Conservation (phyloP, 176 grass and related monocot species). For the Aegilops umbellulata region DNA sequence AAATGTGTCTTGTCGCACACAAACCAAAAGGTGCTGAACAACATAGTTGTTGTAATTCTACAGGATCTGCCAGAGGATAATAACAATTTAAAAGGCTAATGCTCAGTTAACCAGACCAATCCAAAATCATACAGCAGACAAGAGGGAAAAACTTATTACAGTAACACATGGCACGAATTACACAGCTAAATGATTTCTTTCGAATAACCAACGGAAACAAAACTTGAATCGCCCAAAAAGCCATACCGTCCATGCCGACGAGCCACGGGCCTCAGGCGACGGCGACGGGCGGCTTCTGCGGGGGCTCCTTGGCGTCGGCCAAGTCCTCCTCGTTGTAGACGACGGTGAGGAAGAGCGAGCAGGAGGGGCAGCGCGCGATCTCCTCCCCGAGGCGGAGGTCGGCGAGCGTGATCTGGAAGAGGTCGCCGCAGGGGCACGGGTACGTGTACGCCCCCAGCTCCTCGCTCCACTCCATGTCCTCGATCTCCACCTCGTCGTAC, state of each 20-base stretch:
- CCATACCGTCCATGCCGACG: conserved; percentile 7
- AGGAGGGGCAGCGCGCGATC: conserved; percentile 89
- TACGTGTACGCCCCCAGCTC: conserved; percentile 86
- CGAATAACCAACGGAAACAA: neutral
- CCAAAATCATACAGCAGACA: neutral
- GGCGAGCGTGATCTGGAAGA: conserved; percentile 89
- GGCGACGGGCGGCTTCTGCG: conserved; percentile 48
- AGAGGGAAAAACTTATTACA: neutral
- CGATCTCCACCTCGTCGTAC: conserved; percentile 99
- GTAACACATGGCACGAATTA: neutral
- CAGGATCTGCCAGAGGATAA: neutral
- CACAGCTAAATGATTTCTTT: neutral
- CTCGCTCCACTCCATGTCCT: conserved; percentile 96
- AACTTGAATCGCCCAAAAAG: neutral
- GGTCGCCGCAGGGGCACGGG: conserved; percentile 94
- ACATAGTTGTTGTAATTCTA: neutral
- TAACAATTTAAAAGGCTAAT: neutral
- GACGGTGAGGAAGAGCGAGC: conserved; percentile 94
- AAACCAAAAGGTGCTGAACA: neutral
- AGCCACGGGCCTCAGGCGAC: conserved; percentile 48
- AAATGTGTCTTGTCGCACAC: neutral
- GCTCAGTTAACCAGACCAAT: neutral
- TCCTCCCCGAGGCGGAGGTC: conserved; percentile 94
- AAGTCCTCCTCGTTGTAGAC: conserved; percentile 96
- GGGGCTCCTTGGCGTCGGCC: conserved; percentile 53